Percentiles rank a stretch among this genome's conserved stretches.
These are phyloP conservation scores for Tuber magnatum DNA, from an alignment of 495 filamentous ascomycete species.

Conservation along the genomic window DNA sequence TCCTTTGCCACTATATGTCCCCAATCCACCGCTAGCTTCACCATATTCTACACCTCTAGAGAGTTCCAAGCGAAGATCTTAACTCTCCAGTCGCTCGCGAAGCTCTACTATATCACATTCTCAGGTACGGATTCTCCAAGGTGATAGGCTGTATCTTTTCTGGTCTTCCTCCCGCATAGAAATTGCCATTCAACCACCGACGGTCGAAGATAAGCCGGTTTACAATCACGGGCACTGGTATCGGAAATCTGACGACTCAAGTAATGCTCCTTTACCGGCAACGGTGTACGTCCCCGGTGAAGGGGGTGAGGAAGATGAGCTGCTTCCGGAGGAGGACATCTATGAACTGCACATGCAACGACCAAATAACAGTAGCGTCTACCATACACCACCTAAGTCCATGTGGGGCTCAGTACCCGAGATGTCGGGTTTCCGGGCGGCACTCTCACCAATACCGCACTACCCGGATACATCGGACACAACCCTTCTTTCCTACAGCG, in stretches of 20 bases:
- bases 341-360: not conserved
- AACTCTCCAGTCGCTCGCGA: not conserved
- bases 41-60: not conserved
- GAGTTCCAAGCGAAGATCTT: not conserved
- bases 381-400: conserved; percentile 7
- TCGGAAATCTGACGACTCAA: conserved; percentile 16
- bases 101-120: not conserved
- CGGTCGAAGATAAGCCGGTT: not conserved
- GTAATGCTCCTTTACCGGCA: conserved; percentile 18
- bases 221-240: not conserved
- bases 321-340: not conserved
- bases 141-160: not conserved
- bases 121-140: not conserved
- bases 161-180: conserved; percentile 1
- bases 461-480: conserved; percentile 5
- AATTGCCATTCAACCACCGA: conserved; percentile 6
- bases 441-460: not conserved
- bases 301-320: conserved; percentile 11
- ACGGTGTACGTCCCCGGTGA: conserved; percentile 28
- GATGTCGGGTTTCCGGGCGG: not conserved
- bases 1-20: not conserved
- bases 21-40: not conserved
- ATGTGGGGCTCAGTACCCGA: not conserved
- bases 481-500: not conserved
- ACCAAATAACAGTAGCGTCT: not conserved